phyloP scores from a whole-genome alignment of 805 yeast genomes.

The Kodamaea restingae region DNA sequence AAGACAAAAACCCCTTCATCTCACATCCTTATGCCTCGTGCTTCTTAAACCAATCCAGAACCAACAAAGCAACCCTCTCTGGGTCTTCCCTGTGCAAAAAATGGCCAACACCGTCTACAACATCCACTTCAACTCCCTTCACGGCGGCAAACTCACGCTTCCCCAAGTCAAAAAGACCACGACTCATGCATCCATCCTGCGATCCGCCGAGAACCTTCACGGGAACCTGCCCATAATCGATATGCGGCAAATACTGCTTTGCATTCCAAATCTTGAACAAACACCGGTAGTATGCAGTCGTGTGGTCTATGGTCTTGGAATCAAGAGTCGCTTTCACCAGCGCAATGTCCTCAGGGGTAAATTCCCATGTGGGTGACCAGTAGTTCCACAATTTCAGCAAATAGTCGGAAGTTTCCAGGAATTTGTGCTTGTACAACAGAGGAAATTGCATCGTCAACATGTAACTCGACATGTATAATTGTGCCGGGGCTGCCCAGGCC shows the following conservation, averaged over 20 bases:
- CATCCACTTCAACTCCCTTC: constrained; percentile 22
- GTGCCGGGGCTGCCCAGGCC: constrained; percentile 30
- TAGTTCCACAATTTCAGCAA: constrained; percentile 30
- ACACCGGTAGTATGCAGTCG: constrained; percentile 39
- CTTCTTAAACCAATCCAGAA: constrained; percentile 26
- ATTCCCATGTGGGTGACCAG: constrained; percentile 41
- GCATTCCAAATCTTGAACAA: constrained; percentile 18
- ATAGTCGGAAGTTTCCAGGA: constrained; percentile 18
- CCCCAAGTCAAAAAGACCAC: constrained; percentile 24
- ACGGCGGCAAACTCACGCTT: constrained; percentile 15
- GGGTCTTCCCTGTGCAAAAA: constrained; percentile 41
- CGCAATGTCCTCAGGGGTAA: constrained; percentile 20
- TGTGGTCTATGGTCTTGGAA: constrained; percentile 25
- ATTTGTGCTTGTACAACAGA: constrained; percentile 19
- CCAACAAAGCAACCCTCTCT: constrained; percentile 19
- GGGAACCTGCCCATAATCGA: constrained; percentile 35
- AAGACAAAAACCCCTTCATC: too few relatives aligned
- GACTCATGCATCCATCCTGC: constrained; percentile 39
- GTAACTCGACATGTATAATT: constrained; percentile 32
- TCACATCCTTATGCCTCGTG: constrained; percentile 1
- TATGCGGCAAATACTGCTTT: constrained; percentile 18
- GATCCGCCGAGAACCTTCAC: constrained; percentile 33
- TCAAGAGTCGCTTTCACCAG: constrained; percentile 26
- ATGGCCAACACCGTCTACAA: constrained; percentile 31
- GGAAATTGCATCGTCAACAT: constrained; percentile 35